Evolutionary conservation across 1,139 yeast genomes (phyloP).

Genomic region (Yamadazyma sp.): DNA sequence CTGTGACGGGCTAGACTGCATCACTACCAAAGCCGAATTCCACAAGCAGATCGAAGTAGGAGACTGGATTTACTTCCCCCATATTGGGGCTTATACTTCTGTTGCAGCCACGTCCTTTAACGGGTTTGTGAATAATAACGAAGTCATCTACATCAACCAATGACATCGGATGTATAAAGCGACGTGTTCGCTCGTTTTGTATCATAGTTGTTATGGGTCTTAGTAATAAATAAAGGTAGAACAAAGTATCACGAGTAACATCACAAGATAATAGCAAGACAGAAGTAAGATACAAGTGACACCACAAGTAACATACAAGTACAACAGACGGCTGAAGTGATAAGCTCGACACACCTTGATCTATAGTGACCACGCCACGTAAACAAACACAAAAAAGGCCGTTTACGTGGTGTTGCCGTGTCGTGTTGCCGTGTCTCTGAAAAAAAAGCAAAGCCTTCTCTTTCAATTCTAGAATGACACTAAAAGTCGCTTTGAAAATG

Average conservation of each 20-base stretch:
- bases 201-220: too few species aligned
- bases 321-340: too few species aligned
- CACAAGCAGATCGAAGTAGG: constrained; percentile 70
- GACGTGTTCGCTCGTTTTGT: not conserved
- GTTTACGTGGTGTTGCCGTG: too few species aligned
- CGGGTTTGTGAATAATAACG: constrained; percentile 70
- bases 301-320: too few species aligned
- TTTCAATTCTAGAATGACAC: constrained; percentile 3
- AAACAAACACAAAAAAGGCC: too few species aligned
- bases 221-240: not conserved
- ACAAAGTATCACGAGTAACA: too few species aligned
- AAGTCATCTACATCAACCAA: constrained; percentile 53
- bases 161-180: not conserved
- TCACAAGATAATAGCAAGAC: too few species aligned
- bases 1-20: constrained; percentile 94
- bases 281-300: too few species aligned
- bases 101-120: constrained; percentile 89
- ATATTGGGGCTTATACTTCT: constrained; percentile 91
- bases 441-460: not conserved
- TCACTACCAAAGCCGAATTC: constrained; percentile 53
- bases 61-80: constrained; percentile 87
- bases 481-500: not conserved
- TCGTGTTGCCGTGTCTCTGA: too few species aligned
- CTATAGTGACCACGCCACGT: too few species aligned
- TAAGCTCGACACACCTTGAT: too few species aligned